Conservation (phyloP, 2,329 filamentous ascomycete species). For the Macrophomina tecta region DNA sequence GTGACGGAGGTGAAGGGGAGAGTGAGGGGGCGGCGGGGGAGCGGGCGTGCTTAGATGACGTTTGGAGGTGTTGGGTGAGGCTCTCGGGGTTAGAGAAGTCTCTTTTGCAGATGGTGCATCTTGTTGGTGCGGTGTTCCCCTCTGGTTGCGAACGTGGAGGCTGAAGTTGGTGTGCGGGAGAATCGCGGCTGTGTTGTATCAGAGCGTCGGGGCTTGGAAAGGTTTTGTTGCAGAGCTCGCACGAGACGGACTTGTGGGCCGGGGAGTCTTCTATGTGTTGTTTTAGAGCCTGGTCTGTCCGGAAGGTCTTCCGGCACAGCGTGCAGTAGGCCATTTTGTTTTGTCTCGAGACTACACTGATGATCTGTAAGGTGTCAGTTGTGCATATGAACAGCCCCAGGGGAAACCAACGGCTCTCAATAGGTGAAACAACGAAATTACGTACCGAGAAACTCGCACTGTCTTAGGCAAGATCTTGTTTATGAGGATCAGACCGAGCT, state of each 20-base stretch:
- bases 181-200: not conserved
- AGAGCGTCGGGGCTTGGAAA: slow-evolving; percentile 1
- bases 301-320: not conserved
- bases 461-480: no score
- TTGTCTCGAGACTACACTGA: not conserved
- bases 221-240: not conserved
- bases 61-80: not conserved
- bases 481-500: not conserved
- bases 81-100: not conserved
- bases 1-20: not conserved
- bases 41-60: not conserved
- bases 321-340: not conserved
- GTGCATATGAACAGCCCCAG: no score
- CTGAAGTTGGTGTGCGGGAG: not conserved
- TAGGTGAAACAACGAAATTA: no score
- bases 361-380: not conserved
- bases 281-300: not conserved
- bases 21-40: not conserved
- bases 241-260: not conserved
- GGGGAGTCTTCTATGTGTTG: not conserved
- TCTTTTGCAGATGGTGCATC: not conserved
- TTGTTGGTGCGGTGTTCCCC: no score
- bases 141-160: not conserved
- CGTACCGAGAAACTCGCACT: no score
- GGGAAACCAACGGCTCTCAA: not conserved